Evolutionary conservation across 495 filamentous ascomycete genomes (phyloP), one percentile per base, ranked within the genome.

Genomic region (Jackrogersella minutella): DNA sequence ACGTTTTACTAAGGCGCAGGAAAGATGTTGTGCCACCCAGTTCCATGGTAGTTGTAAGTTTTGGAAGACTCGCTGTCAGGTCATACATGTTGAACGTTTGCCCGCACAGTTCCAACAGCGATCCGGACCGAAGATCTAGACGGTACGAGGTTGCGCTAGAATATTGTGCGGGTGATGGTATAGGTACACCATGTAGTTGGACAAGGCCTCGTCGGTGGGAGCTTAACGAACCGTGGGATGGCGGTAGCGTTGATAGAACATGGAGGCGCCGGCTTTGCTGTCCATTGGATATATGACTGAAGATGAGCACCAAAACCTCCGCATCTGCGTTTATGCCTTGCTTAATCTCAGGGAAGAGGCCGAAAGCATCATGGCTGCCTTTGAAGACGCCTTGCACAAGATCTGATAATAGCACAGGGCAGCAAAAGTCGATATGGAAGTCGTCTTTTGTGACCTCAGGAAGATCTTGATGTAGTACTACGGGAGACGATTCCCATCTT

Each of bases 121-220:
- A 78, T 17, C 87, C 88, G 2, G 81, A 79, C 33, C 79, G 76
- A 47, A 83, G 76, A 64, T 89, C 84, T n/a, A 89, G 73, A 37
- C 81, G 82, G 70, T 82, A 85, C 1, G 65, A 62, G 11, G 63
- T n/a, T 17, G 46, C 4, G 13, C 43, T 58, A 24, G 41, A 39
- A 9, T 51, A 41, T 33, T 37, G 33, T 0, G 50, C 24, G 0
- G 36, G 31, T 19, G 44, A 53, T 1, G 58, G 51, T 17, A 77
- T 59, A 31, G 73, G 72, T 17, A 71, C 58, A 40, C 49, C 56
- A 28, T 76, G 68, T 40, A 77, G 64, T 24, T 71, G 72, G 11
- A 70, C 55, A 7, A 77, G 39, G n/a, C 66, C 66, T 62, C 65
- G 64, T 9, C 57, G 62, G 4, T 33, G 62, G 0, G 65, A 37